Percentiles rank a stretch among this genome's conserved stretches.
Evolutionary conservation across 495 filamentous ascomycete species (phyloP).

Genomic region (Chaetomium tenue): DNA sequence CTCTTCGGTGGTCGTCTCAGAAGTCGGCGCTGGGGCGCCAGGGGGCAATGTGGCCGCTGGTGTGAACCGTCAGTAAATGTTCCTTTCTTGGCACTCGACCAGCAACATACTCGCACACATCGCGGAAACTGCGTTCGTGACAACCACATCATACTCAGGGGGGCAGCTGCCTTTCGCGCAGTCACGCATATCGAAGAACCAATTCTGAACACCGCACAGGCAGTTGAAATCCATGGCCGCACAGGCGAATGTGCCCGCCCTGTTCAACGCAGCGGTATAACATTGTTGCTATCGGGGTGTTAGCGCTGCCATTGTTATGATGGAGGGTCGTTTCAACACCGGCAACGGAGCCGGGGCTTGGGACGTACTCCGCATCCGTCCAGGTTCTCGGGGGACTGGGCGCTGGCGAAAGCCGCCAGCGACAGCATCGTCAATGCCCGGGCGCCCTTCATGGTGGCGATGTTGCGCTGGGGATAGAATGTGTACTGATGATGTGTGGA

Average conservation of each 20-base stretch:
- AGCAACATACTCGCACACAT: slow-evolving; percentile 41
- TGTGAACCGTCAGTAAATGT: slow-evolving; percentile 5
- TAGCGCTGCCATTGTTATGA: slow-evolving; percentile 12
- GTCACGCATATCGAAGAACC: slow-evolving; percentile 21
- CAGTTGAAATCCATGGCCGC: slow-evolving; percentile 27
- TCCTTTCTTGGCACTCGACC: background rate
- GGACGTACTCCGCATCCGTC: slow-evolving; percentile 32
- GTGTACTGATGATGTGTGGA: background rate
- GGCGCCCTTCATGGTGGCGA: slow-evolving; percentile 28
- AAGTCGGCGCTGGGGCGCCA: background rate
- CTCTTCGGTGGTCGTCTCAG: background rate
- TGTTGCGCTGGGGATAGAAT: background rate
- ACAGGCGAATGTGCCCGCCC: slow-evolving; percentile 24
- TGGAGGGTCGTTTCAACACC: background rate
- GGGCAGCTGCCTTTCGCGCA: slow-evolving; percentile 29
- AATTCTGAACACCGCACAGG: slow-evolving; percentile 32
- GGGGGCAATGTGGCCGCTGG: slow-evolving; percentile 25
- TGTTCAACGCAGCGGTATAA: slow-evolving; percentile 16
- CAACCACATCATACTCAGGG: slow-evolving; percentile 19
- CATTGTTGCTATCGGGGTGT: slow-evolving; percentile 30
- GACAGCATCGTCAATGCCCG: slow-evolving; percentile 27
- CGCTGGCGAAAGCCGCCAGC: slow-evolving; percentile 24
- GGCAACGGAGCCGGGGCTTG: background rate
- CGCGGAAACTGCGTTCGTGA: slow-evolving; percentile 20
- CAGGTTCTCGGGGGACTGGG: slow-evolving; percentile 30